A percentile compares a stretch with the other conserved stretches of the same genome.
Evolutionary conservation across 2,329 filamentous ascomycete species (phyloP).

Genomic region (Didymella glomerata): DNA sequence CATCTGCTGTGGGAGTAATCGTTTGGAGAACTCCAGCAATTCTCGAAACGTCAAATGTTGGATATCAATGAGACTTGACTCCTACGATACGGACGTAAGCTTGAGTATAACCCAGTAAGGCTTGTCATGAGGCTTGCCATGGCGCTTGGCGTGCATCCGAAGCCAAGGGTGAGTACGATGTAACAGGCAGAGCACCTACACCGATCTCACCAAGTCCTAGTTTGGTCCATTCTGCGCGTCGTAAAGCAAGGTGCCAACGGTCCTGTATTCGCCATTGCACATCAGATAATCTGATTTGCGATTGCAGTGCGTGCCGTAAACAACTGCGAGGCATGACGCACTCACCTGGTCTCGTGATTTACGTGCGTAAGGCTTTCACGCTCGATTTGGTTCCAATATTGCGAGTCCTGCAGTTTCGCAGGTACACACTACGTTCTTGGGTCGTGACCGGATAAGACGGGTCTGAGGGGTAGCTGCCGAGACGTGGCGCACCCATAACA

Average conservation of each 20-base stretch:
- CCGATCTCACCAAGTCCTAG: not conserved
- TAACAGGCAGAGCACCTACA: too few relatives aligned
- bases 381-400: slow-evolving; percentile 6
- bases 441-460: slow-evolving; percentile 10
- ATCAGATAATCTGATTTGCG: not conserved
- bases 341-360: not conserved
- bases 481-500: slow-evolving; percentile 8
- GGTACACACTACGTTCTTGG: not conserved
- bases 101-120: slow-evolving; percentile 2
- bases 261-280: too few relatives aligned
- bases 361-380: slow-evolving; percentile 13
- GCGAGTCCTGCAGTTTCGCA: slow-evolving; percentile 1
- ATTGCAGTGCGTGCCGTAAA: not conserved
- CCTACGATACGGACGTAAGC: slow-evolving; percentile 1
- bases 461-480: slow-evolving; percentile 1
- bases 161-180: not conserved
- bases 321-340: not conserved
- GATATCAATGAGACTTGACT: not conserved
- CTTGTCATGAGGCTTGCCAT: slow-evolving; percentile 11
- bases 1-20: not conserved
- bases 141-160: slow-evolving; percentile 10
- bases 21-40: not conserved
- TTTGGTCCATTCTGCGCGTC: not conserved
- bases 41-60: not conserved
- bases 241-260: not conserved